These are phyloP conservation scores for Debaryomyces fabryi DNA, from an alignment of 1,139 yeast species.

Conservation along the genomic window DNA sequence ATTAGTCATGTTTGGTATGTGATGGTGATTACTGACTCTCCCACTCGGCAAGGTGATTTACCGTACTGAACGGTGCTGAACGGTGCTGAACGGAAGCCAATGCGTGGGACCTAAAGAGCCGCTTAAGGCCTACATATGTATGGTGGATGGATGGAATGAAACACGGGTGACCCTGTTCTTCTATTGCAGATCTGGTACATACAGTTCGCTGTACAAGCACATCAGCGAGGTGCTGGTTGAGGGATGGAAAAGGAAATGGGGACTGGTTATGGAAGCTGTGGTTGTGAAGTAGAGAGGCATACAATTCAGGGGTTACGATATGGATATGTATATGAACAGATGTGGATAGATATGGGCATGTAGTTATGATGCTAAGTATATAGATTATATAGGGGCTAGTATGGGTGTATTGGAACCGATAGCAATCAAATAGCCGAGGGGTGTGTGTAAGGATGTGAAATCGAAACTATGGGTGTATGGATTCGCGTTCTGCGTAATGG, in stretches of 20 bases:
- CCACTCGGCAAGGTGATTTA: background rate
- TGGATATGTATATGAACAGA: background rate
- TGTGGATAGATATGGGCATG: background rate
- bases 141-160: slow-evolving; percentile 2
- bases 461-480: background rate
- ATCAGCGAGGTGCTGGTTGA: background rate
- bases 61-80: background rate
- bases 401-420: background rate
- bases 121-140: slow-evolving; percentile 1
- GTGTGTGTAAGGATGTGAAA: no score
- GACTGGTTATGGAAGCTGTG: background rate
- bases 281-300: background rate
- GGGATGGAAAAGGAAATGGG: background rate
- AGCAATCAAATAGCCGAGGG: background rate
- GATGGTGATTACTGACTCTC: no score
- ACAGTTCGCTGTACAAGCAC: background rate
- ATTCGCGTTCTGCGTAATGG: background rate
- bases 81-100: background rate
- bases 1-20: no score
- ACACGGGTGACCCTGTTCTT: slow-evolving; percentile 5
- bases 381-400: background rate
- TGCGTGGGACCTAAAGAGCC: background rate
- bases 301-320: background rate
- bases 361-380: background rate
- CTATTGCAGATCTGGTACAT: slow-evolving; percentile 1